Evolutionary conservation across 768 basidiomycete genomes (phyloP), one percentile per base, ranked within the genome.

Genomic region (Lentinula edodes): DNA sequence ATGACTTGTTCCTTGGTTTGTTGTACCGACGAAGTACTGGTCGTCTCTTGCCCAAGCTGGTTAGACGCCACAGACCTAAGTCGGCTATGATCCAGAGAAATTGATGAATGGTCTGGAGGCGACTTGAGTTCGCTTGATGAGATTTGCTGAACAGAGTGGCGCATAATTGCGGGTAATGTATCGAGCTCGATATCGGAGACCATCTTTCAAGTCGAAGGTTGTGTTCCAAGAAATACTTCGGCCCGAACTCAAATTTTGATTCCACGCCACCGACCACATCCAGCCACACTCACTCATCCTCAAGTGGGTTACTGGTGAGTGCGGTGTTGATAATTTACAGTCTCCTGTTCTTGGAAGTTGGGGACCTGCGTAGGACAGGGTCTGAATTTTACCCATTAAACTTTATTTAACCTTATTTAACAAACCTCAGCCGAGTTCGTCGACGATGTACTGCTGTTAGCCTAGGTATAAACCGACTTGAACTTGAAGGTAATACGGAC

Each of bases 1-100:
- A 65, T 54, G 8, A 59, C 59, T 53, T 72, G 74, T 15, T 61
- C 57, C 48, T 55, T 70, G 23, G 65, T 67, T 7, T 35, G 57
- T 52, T 12, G 51, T 15, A 6, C 10, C 15, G 34, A 36, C 35
- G 52, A 55, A 39, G 28, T 8, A 28, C 38, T n/a, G 35, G 13
- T 36, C 15, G 5, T n/a, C 53, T 38, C n/a, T 15, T 52, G n/a
- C 2, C 35, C 34, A 16, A 20, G 36, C 28, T 52, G 36, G 10
- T 35, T 15, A 38, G 34, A 34, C 28, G 13, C 52, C 12, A 6
- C 8, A 34, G 28, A 52, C 51, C 28, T 52, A 15, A 32, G 35
- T n/a, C 32, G 51, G 28, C 35, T 15, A 52, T 15, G 51, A 13
- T 52, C 28, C 28, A 51, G 28, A 51, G 50, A 34, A 28, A 32